phyloP scores from a whole-genome alignment of 345 rosid genomes.

The Gynandropsis gynandra region DNA sequence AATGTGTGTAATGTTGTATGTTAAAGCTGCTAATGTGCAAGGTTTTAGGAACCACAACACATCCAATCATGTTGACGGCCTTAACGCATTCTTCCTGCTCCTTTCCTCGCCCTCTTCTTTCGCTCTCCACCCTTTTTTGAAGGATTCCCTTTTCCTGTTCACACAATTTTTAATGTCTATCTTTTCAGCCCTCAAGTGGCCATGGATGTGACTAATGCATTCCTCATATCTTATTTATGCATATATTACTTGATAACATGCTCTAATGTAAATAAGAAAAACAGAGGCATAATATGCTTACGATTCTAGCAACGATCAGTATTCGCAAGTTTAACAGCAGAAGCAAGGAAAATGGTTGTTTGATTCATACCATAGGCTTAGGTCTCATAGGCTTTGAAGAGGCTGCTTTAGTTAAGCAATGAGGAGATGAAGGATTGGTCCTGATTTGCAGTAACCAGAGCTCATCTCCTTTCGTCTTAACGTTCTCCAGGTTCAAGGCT shows the following conservation, averaged over 20 bases:
- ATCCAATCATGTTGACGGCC: constrained; percentile 50
- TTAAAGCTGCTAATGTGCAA: constrained; percentile 46
- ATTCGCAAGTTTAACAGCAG: constrained; percentile 1
- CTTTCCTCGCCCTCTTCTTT: constrained; percentile 28
- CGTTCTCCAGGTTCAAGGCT: constrained; percentile 48
- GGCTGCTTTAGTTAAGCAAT: constrained; percentile 53
- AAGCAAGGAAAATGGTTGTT: background rate
- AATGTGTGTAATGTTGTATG: too few relatives aligned
- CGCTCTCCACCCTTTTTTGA: constrained; percentile 47
- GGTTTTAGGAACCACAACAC: constrained; percentile 96
- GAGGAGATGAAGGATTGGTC: constrained; percentile 97
- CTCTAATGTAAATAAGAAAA: too few relatives aligned
- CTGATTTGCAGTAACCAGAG: constrained; percentile 48
- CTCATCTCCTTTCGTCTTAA: constrained; percentile 49
- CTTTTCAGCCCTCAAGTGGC: background rate
- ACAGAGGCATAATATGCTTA: too few relatives aligned
- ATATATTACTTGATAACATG: background rate
- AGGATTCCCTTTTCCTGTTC: constrained; percentile 50
- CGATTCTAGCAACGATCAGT: too few relatives aligned
- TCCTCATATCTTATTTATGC: background rate
- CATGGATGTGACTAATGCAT: background rate
- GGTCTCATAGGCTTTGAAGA: constrained; percentile 32
- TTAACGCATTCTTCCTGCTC: constrained; percentile 30
- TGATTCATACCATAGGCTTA: constrained; percentile 47
- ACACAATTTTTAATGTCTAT: background rate